Conservation (phyloP, 164 flowering plant species). For the Annona squamosa region DNA sequence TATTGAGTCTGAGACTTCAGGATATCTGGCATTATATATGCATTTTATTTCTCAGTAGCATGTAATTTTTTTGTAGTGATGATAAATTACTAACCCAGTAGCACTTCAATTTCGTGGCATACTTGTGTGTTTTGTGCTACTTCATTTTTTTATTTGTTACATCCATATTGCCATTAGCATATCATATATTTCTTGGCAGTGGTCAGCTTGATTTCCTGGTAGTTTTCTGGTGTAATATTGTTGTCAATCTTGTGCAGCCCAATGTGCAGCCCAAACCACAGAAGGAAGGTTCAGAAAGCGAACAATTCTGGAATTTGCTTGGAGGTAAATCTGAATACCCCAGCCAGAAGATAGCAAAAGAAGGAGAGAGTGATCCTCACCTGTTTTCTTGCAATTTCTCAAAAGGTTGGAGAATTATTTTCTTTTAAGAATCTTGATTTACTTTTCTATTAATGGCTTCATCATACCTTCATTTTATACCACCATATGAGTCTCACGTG, state of each 20-base stretch:
- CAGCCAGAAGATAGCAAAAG: slow-evolving; percentile 67
- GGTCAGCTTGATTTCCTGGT: background rate
- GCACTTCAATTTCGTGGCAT: background rate
- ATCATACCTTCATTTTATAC: background rate
- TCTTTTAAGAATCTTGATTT: slow-evolving; percentile 3
- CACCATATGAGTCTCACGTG: slow-evolving; percentile 7
- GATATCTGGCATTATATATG: background rate
- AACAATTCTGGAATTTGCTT: slow-evolving; percentile 84
- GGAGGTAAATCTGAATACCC: slow-evolving; percentile 89
- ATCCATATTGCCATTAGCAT: background rate
- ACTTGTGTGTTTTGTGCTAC: background rate
- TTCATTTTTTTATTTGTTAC: background rate
- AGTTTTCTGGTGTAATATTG: background rate
- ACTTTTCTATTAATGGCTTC: background rate
- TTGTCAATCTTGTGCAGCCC: slow-evolving; percentile 51
- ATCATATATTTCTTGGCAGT: background rate
- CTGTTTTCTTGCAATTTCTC: slow-evolving; percentile 72
- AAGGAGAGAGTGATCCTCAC: slow-evolving; percentile 83
- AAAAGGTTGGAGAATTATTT: slow-evolving; percentile 39
- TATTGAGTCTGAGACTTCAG: background rate
- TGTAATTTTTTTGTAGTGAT: background rate
- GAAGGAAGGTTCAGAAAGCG: slow-evolving; percentile 88
- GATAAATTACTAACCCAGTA: background rate
- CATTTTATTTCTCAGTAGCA: background rate
- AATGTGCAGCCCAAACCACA: slow-evolving; percentile 68